phyloP scores from a whole-genome alignment of 1,284 basidiomycete species.

The Ustanciosporium gigantosporum region DNA sequence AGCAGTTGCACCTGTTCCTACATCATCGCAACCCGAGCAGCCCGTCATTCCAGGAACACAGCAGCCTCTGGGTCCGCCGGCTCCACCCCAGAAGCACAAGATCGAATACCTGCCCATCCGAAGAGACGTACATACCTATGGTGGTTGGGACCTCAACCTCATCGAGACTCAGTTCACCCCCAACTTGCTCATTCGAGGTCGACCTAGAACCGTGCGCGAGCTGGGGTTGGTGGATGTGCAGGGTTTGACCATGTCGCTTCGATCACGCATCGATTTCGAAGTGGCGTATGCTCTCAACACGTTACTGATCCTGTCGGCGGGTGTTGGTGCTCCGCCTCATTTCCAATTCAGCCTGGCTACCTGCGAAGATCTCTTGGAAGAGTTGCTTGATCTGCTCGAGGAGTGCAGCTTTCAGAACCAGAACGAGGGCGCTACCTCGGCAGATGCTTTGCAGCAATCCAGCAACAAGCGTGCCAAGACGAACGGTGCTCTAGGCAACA shows the following conservation, averaged over 20 bases:
- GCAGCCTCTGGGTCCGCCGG: constrained; percentile 22
- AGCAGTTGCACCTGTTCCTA: neutral
- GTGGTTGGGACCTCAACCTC: constrained; percentile 79
- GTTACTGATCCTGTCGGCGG: constrained; percentile 78
- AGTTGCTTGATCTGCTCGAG: constrained; percentile 82
- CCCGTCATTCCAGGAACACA: constrained; percentile 26
- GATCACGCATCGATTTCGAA: constrained; percentile 80
- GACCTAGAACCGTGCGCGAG: constrained; percentile 73
- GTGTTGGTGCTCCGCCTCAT: constrained; percentile 66
- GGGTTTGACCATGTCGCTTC: constrained; percentile 82
- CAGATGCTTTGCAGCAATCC: neutral
- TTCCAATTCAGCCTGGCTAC: constrained; percentile 72
- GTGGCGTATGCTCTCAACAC: constrained; percentile 87
- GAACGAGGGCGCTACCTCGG: constrained; percentile 57
- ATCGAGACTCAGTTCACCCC: constrained; percentile 71
- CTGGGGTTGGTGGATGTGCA: constrained; percentile 86
- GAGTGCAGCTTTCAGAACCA: constrained; percentile 72
- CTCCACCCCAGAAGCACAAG: constrained; percentile 69
- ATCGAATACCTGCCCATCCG: constrained; percentile 87
- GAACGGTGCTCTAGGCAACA: neutral
- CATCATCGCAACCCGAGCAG: constrained; percentile 13
- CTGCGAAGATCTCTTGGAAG: constrained; percentile 81
- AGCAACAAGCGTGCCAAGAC: neutral
- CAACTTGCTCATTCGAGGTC: constrained; percentile 64
- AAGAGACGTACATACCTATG: constrained; percentile 76